Evolutionary conservation across 352 stramenopile species (phyloP), one percentile per base, ranked within the genome.

Genomic region (Halophytophthora polymorphica): DNA sequence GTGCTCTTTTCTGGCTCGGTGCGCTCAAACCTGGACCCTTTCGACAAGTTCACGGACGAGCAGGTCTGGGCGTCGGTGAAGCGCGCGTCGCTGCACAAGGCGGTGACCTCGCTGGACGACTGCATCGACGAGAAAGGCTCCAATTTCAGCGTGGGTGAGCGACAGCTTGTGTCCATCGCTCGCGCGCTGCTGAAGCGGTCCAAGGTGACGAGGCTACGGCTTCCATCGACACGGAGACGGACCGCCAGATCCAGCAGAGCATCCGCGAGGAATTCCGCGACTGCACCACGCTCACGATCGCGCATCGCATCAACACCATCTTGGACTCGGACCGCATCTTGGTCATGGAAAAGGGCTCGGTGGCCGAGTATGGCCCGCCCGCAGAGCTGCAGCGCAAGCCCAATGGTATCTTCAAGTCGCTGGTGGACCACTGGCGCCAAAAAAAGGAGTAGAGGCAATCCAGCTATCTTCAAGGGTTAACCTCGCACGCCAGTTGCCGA

Each of bases 241-340:
- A 98, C 69, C 67, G 75, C 28, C 82, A 90, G 47, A 96, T 97
- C 58, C 83, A 92, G 65, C 67, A 76, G 37, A 94, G 83, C 21
- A 96, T 98, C 53, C 79, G 94, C 43, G 64, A 94, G 47, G 91
- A 98, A 47, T 98, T 98, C 72, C 57, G 58, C 6, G 75, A 95
- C 23, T 98, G 78, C 56, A 99, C 97, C 13, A 74, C 97, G 29
- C 59, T 99, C 1, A 98, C 92, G 11, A 98, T 99, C 57, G 96
- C 96, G 29, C 96, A 99, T 70, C 86, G 97, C 21, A 73, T 99
- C 37, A 91, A 98, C 65, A 99, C 96, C 6, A 98, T 99, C 50
- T 91, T 98, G 69, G 95, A 99, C 67, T 96, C 86, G 50, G 96
- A 99, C 69, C 72, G 73, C 29, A 93, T 99, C 35, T 61, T 99